phyloP scores from a whole-genome alignment of 805 yeast species.

The Cyberlindnera xishuangbannaensis region DNA sequence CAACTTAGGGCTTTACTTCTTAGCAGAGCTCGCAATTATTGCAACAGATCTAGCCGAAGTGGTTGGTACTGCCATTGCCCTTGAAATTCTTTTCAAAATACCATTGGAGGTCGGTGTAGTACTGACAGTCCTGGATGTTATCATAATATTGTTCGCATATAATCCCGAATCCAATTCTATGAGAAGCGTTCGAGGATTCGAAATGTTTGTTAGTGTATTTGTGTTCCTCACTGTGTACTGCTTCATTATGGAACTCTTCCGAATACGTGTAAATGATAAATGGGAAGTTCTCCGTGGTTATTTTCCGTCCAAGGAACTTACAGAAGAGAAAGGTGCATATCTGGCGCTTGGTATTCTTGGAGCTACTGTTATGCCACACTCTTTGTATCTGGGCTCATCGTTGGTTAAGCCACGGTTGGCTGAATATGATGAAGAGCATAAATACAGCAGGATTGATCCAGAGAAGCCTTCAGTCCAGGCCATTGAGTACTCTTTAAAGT shows the following conservation, averaged over 20 bases:
- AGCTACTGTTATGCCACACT: conserved; percentile 95
- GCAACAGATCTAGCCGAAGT: conserved; percentile 95
- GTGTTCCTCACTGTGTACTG: conserved; percentile 74
- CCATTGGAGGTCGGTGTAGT: conserved; percentile 74
- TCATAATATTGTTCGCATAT: conserved; percentile 73
- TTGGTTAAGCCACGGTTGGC: conserved; percentile 78
- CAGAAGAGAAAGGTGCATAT: conserved; percentile 64
- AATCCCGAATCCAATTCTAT: conserved; percentile 69
- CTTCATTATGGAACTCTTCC: conserved; percentile 62
- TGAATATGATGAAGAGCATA: conserved; percentile 62
- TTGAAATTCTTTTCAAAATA: conserved; percentile 67
- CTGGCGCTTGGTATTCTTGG: conserved; percentile 81
- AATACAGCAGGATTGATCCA: conserved; percentile 33
- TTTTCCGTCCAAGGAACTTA: conserved; percentile 57
- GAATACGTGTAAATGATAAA: conserved; percentile 49
- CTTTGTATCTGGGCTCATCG: conserved; percentile 79
- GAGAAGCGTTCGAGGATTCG: conserved; percentile 71
- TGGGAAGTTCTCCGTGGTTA: conserved; percentile 57
- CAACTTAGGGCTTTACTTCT: conserved; percentile 52
- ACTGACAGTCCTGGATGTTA: conserved; percentile 75
- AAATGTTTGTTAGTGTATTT: conserved; percentile 61
- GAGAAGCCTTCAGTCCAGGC: conserved; percentile 78
- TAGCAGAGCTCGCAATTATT: conserved; percentile 82
- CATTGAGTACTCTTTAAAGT: conserved; percentile 70
- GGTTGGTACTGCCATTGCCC: conserved; percentile 85